These are phyloP conservation scores for Sonneratia alba DNA, from an alignment of 345 rosid genomes.

Conservation along the genomic window DNA sequence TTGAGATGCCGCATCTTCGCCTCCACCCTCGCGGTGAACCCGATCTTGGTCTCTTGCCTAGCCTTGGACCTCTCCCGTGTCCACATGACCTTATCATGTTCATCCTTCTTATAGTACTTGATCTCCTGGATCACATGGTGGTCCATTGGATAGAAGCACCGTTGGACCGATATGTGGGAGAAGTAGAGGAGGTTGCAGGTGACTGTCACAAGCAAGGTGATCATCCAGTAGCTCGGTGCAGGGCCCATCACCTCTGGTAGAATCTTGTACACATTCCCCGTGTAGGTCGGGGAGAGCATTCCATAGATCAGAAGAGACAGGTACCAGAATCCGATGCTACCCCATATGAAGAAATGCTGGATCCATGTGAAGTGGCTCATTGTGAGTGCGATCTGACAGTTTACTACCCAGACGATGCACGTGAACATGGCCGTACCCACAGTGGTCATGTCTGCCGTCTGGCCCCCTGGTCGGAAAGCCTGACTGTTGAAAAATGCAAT, in stretches of 20 bases:
- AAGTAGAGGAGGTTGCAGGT: conserved; percentile 68
- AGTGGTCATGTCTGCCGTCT: conserved; percentile 86
- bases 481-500: conserved; percentile 56
- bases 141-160: conserved; percentile 82
- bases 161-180: conserved; percentile 64
- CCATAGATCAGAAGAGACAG: conserved; percentile 69
- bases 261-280: conserved; percentile 62
- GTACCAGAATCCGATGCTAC: conserved; percentile 81
- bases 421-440: conserved; percentile 93
- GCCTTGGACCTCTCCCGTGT: conserved; percentile 83
- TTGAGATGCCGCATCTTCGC: conserved; percentile 74
- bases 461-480: conserved; percentile 71
- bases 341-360: conserved; percentile 89
- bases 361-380: conserved; percentile 99
- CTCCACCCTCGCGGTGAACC: conserved; percentile 88
- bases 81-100: conserved; percentile 76
- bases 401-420: conserved; percentile 88
- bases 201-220: conserved; percentile 62
- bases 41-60: conserved; percentile 83
- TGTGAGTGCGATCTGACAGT: conserved; percentile 82
- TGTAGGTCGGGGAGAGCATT: conserved; percentile 44
- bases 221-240: conserved; percentile 67
- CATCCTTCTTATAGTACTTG: conserved; percentile 72
- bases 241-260: conserved; percentile 81
- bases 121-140: conserved; percentile 99